Base-by-base conservation (phyloP, 2,329 filamentous ascomycete genomes). In the Venturia asperata region DNA sequence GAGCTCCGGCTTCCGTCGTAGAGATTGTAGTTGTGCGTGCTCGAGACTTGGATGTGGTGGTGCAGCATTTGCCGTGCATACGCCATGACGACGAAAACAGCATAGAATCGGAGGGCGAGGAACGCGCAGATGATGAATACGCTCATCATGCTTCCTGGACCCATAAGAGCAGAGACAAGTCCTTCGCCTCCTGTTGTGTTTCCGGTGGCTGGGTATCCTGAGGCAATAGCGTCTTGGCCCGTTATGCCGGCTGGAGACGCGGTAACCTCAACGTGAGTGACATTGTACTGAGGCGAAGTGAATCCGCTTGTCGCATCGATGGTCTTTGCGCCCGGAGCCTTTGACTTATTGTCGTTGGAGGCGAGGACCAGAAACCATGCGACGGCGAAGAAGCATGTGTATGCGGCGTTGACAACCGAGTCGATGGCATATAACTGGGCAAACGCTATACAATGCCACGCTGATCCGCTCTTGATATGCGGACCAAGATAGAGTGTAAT, bases 371-470 rank as follows among this genome's bases (percentile, higher is more conserved):
- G 80, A 77, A 95, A 96, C 92, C 92, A 97, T 62, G 87, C 86
- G 65, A 91, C 79, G 49, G 89, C 91, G 73, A 97, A 97, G 10
- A 88, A 84, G 58, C 85, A 82, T 0, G 92, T 96, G 78, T 93
- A 96, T 1, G 85, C 83, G 24, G 87, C 86, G 76, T 95, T 97
- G 75, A 95, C 83, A 64, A 90, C 72, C 11, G 89, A 91, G 77
- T 97, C 92, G 70, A 96, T 74, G 15, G 90, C 80, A 76, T 96
- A 96, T 65, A 96, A 81, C 83, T 91, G 96, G 3, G 91, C 91
- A 63, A 97, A 85, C 2, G 86, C 84, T 34, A 97, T 82, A 70
- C 87, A 90, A 72, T 95, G 87, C 65, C 96, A 85, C 0, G 91
- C 89, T 39, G 84, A 87, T 72, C 91, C 88, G 71, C 85, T 83